Evolutionary conservation across 805 yeast genomes (phyloP).

Genomic region (Monosporozyma yasuniensis): DNA sequence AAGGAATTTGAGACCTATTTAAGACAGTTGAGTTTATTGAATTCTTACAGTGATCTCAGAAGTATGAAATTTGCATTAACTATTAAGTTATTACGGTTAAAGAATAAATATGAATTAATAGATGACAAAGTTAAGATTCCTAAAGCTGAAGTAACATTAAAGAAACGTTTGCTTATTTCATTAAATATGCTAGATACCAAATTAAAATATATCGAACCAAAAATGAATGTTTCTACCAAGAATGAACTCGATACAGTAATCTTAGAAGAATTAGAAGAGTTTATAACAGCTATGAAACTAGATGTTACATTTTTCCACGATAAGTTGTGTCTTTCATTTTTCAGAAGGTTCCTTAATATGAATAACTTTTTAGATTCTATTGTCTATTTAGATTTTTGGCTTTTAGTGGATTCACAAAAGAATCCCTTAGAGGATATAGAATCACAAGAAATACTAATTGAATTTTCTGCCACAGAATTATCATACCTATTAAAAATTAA

Average conservation of each 20-base stretch:
- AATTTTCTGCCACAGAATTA: constrained; percentile 14
- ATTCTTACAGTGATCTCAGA: constrained; percentile 12
- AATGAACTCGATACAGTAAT: constrained; percentile 7
- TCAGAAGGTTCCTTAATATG: constrained; percentile 10
- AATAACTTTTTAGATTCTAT: constrained; percentile 6
- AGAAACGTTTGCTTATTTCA: constrained; percentile 17
- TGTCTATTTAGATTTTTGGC: constrained; percentile 51
- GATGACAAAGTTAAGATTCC: background rate
- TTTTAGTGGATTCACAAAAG: constrained; percentile 54
- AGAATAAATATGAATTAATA: background rate
- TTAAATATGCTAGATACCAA: constrained; percentile 23
- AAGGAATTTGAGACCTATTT: constrained; percentile 24
- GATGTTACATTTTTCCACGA: constrained; percentile 15
- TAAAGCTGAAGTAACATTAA: constrained; percentile 5
- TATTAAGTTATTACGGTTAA: constrained; percentile 13
- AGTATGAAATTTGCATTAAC: constrained; percentile 13
- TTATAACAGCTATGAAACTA: constrained; percentile 12
- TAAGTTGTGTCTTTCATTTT: constrained; percentile 10
- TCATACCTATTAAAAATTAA: constrained; percentile 22
- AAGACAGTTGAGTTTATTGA: constrained; percentile 16
- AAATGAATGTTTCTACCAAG: background rate
- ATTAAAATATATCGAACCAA: constrained; percentile 8
- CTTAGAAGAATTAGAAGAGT: constrained; percentile 11
- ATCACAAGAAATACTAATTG: constrained; percentile 25
- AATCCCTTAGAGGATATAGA: constrained; percentile 54